Base-by-base conservation (phyloP, 1,139 yeast genomes). In the Neolecta irregularis region DNA sequence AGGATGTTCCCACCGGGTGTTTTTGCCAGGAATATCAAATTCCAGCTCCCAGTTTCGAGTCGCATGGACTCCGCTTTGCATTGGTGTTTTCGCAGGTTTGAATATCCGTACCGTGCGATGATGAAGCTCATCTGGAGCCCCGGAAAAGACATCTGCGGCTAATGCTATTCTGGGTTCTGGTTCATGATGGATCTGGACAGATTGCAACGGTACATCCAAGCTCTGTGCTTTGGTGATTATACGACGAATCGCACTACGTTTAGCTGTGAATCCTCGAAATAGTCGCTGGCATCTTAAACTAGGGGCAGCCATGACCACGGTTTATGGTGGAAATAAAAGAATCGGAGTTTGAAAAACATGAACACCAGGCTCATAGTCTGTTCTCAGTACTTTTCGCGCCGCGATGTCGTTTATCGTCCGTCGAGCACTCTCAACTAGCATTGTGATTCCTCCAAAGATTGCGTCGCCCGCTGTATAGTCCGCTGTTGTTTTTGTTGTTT, bases 371-470 rank as follows among this genome's bases (percentile, higher is more conserved):
- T n/a, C n/a, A n/a, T n/a, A n/a, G n/a, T n/a, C n/a, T 22, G 24
- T 22, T 11, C 11, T 11, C 24, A 11, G 24, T 22, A 3, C 9
- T 11, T 11, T 22, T 7, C 21, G 12, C 8, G 7, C 34, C 32
- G 41, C 28, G 26, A 78, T 79, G 93, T 79, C 92, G 54, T 74
- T 75, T 67, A 68, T 83, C 61, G 67, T 72, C 57, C 83, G 79
- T 75, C 85, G 95, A 67, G 78, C 77, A 56, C 71, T 88, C 61
- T 83, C 96, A 50, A 11, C 30, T n/a, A 13, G 30, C 12, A 78
- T 96, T 54, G 71, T 88, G 65, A 83, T 88, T 56, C 98, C 98
- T 53, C 98, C 98, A 58, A 88, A 88, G 91, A 75, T 88, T 57
- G 95, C 94, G 42, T 83, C 96, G 46, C 91, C 93, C 40, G 70